Base-by-base conservation (phyloP, 345 rosid species). In the Gossypium bickii region DNA sequence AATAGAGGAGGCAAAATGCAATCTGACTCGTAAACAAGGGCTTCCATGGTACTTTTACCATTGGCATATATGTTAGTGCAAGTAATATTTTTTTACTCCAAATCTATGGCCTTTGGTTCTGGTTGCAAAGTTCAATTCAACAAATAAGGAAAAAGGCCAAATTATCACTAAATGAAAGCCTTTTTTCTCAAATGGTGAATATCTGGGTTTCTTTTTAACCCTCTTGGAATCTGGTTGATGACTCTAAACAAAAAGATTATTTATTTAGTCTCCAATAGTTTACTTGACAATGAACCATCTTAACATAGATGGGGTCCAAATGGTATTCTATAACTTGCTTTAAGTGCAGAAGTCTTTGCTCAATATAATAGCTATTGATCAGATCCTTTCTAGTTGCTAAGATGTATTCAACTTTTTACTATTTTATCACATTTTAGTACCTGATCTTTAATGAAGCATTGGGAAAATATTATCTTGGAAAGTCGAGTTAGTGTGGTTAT, bases 401-500 rank as follows among this genome's bases (percentile, higher is more conserved):
- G 58, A 27, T 51, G 58, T 16, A 67, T 44, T 67, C n/a, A 48
- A 51, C 59, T 49, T 27, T 29, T 69, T 27, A 15, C 10, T 22
- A 9, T 58, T 43, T 72, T 29, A 3, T 24, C 1, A 57, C 55
- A 72, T 72, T 43, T 72, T 58, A 43, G 41, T 58, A 12, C 9
- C 12, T 55, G 12, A 18, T 18, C 9, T 22, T 20, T 43, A 53
- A 41, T 25, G 58, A 66, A 13, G 16, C 53, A 4, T 6, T 16
- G 53, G 68, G 51, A 34, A 72, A 58, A 29, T 48, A 48, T 67
- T 48, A 1, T 67, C 57, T 67, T 68, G 13, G 58, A 68, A 68
- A 24, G 20, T 68, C 1, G 12, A 20, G 58, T 48, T 9, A 12
- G 51, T 22, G 59, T n/a, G 11, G 25, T 53, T 57, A 49, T 68